Base-by-base conservation (phyloP, 129 eudicot species). In the Heracleum sosnowskyi region DNA sequence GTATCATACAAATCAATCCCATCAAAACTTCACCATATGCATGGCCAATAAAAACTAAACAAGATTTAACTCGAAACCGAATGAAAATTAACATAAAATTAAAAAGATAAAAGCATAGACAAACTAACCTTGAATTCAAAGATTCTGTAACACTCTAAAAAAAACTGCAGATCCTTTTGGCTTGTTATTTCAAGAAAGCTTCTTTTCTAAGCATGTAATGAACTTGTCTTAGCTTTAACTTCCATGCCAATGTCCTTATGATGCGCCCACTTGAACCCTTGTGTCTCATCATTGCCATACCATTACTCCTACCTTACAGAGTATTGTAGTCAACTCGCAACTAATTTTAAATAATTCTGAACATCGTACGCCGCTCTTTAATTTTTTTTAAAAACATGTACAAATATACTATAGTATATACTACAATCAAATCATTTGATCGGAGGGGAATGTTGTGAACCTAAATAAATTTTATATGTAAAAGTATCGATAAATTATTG, bases 231-330 rank as follows among this genome's bases (percentile, higher is more conserved):
- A 47, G 73, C 60, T 69, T 84, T 28, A 78, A 37, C 42, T 64
- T 42, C 60, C 41, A 78, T 78, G 74, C 51, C 94, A 92, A 93
- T 91, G 91, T 93, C 95, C 87, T 89, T 93, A 89, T 89, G 83
- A 87, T 85, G 86, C 80, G 85, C 95, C 97, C 86, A 88, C 96
- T 88, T 78, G 62, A 33, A 76, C 76, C 74, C 84, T 84, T 79
- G 78, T 66, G 74, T 69, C 85, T 85, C 90, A 90, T 89, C 85
- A 89, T 86, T 87, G 86, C 76, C 76, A 41, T 0, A 41, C 53
- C 76, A 72, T 72, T 72, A 39, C 45, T 72, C 17, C 82, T 53
- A 78, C 86, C 68, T 63, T 82, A 64, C 55, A 40, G 76, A 76
- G 73, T 70, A 69, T 76, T 77, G 79, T 81, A 74, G 78, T 81